A percentile compares a stretch with the other conserved stretches of the same genome.
Conservation (phyloP, 805 yeast species). For the Kluyveromyces dobzhanskii region DNA sequence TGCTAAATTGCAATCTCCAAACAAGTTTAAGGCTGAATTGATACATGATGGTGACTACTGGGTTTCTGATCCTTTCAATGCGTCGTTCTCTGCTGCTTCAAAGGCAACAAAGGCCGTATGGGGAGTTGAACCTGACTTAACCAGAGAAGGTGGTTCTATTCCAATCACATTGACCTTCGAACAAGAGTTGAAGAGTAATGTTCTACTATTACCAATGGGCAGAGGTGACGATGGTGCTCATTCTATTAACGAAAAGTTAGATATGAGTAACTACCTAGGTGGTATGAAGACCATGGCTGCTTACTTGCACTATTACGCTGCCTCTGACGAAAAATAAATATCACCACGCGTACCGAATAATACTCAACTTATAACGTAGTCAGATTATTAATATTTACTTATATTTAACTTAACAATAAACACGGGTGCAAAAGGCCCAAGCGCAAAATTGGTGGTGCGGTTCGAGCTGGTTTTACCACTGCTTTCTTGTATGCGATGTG, state of each 20-base stretch:
- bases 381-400: too few relatives aligned
- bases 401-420: too few relatives aligned
- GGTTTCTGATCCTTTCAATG: conserved; percentile 91
- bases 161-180: conserved; percentile 95
- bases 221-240: conserved; percentile 99
- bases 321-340: conserved; percentile 21
- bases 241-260: conserved; percentile 91
- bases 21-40: conserved; percentile 60
- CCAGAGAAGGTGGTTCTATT: conserved; percentile 98
- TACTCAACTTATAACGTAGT: too few relatives aligned
- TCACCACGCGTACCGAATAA: too few relatives aligned
- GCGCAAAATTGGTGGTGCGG: too few relatives aligned
- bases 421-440: too few relatives aligned
- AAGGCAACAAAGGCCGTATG: conserved; percentile 92
- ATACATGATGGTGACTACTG: conserved; percentile 95
- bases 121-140: conserved; percentile 91
- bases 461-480: too few relatives aligned
- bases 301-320: conserved; percentile 79
- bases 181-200: conserved; percentile 75
- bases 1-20: conserved; percentile 64
- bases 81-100: conserved; percentile 86
- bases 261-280: conserved; percentile 79
- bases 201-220: conserved; percentile 91
- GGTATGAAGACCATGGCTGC: conserved; percentile 94
- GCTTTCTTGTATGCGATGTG: too few relatives aligned